A percentile compares a stretch with the other conserved stretches of the same genome.
These are phyloP conservation scores for Edhazardia aedis DNA, from an alignment of 371 early-diverging fungal species.

Conservation along the genomic window DNA sequence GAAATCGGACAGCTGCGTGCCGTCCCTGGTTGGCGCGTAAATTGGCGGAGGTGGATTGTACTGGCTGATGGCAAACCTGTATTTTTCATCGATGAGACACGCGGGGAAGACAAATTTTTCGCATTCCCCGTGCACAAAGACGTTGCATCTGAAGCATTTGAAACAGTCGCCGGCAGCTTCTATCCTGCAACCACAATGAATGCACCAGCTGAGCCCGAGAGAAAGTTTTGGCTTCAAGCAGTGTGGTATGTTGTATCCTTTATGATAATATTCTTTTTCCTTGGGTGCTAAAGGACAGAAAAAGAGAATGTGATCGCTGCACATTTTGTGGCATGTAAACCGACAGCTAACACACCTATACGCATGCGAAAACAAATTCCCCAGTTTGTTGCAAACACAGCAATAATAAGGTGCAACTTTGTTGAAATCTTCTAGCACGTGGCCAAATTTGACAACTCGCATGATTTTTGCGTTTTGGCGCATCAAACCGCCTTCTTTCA, in stretches of 20 bases:
- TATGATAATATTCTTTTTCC: background rate
- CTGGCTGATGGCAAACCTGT: conserved; percentile 17
- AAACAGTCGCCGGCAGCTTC: background rate
- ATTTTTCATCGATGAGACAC: conserved; percentile 26
- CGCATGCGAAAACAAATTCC: background rate
- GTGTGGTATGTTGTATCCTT: conserved; percentile 30
- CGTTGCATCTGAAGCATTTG: conserved; percentile 23
- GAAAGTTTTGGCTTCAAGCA: background rate
- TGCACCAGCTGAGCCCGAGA: conserved; percentile 24
- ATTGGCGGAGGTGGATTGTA: conserved; percentile 10
- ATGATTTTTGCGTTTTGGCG: conserved; percentile 13
- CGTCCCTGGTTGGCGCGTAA: background rate
- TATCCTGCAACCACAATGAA: conserved; percentile 39
- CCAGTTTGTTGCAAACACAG: conserved; percentile 24
- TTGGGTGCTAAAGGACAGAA: conserved; percentile 6
- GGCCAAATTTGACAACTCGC: conserved; percentile 16
- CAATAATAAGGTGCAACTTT: conserved; percentile 15
- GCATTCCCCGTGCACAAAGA: conserved; percentile 33
- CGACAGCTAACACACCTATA: conserved; percentile 32
- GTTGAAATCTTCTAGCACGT: conserved; percentile 16
- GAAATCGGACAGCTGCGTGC: conserved; percentile 33
- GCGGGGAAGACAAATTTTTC: conserved; percentile 21
- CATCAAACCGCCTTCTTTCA: conserved; percentile 8
- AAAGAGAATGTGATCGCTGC: conserved; percentile 27
- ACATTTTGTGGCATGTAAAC: conserved; percentile 33